These are phyloP conservation scores for Didymella keratinophila DNA, from an alignment of 2,329 filamentous ascomycete species.

Conservation along the genomic window DNA sequence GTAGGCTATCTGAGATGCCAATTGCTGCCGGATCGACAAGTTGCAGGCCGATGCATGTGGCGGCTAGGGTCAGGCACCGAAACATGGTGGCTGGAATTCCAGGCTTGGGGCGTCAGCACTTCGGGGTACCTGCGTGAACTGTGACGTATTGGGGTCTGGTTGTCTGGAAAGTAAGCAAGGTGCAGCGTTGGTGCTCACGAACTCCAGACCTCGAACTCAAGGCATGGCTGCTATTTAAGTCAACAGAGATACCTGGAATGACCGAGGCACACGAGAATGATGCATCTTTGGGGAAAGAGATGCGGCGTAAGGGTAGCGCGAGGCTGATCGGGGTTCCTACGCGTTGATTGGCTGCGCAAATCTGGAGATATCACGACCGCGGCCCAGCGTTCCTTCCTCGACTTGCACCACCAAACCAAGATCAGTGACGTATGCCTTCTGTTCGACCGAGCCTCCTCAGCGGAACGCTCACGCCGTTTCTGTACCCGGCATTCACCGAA, in stretches of 20 bases:
- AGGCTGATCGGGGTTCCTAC: conserved; percentile 9
- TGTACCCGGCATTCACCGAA: conserved; percentile 54
- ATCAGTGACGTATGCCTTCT: conserved; percentile 40
- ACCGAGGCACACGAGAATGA: not conserved
- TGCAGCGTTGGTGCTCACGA: not conserved
- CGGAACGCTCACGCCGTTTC: conserved; percentile 54
- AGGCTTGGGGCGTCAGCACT: not conserved
- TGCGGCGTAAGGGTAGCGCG: conserved; percentile 2
- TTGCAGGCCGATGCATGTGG: conserved; percentile 30
- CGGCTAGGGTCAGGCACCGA: conserved; percentile 29
- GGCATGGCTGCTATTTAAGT: not conserved
- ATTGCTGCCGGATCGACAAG: conserved; percentile 30
- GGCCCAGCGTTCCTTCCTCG: not conserved
- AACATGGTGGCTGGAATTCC: conserved; percentile 26
- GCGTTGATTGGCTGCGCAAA: conserved; percentile 26
- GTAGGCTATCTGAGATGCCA: conserved; percentile 25
- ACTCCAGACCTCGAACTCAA: not conserved
- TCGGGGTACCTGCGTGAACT: conserved; percentile 9
- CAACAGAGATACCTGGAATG: not conserved
- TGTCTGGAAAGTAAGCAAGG: conserved; percentile 9
- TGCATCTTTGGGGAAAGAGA: conserved; percentile 8
- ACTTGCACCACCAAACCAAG: not conserved
- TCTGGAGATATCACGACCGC: conserved; percentile 17
- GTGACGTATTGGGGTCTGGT: conserved; percentile 10
- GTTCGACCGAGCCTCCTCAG: conserved; percentile 40